Conservation (phyloP, 768 basidiomycete species). For the Boletus fagicola region DNA sequence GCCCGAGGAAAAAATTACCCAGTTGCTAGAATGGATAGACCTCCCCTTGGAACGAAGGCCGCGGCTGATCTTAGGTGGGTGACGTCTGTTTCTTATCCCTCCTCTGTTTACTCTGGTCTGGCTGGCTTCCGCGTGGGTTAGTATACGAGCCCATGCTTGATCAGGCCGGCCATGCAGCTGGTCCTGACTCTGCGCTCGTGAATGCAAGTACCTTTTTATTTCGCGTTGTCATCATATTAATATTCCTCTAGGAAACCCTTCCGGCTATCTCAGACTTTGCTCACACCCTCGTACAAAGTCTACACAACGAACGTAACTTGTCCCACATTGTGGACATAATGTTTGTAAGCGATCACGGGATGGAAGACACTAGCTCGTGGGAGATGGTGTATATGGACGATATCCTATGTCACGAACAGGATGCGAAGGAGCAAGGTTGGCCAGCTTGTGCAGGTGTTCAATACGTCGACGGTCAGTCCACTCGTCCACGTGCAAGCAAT, state of each 20-base stretch:
- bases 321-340: conserved; percentile 79
- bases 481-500: background rate
- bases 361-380: conserved; percentile 79
- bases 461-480: conserved; percentile 13
- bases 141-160: conserved; percentile 84
- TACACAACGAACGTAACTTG: conserved; percentile 70
- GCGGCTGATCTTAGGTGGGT: conserved; percentile 65
- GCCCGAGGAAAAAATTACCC: conserved; percentile 56
- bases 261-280: conserved; percentile 67
- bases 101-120: background rate
- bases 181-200: conserved; percentile 62
- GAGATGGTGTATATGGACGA: conserved; percentile 75
- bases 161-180: conserved; percentile 71
- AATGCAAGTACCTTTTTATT: conserved; percentile 47
- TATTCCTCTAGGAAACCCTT: conserved; percentile 54
- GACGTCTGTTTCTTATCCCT: background rate
- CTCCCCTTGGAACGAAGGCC: conserved; percentile 59
- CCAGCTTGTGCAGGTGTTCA: conserved; percentile 11
- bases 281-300: conserved; percentile 36
- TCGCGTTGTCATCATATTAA: background rate
- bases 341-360: conserved; percentile 85
- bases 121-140: conserved; percentile 25
- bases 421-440: conserved; percentile 10
- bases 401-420: conserved; percentile 15
- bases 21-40: conserved; percentile 77